A percentile compares a stretch with the other conserved stretches of the same genome.
Evolutionary conservation across 139 green algal species (phyloP).

Genomic region (Volvox africanus): DNA sequence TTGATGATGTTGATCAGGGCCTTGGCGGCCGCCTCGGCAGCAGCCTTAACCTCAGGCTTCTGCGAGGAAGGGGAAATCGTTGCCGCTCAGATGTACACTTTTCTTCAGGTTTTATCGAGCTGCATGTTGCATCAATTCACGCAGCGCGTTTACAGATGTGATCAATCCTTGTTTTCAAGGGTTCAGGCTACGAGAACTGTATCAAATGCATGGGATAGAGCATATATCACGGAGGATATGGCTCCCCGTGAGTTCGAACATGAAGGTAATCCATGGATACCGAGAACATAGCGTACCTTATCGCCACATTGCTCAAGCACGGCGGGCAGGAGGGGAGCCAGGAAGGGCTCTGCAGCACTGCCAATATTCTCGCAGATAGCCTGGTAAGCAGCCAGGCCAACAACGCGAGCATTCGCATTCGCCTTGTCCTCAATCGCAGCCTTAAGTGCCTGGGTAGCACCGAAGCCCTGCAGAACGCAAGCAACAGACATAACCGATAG

Average conservation of each 20-base stretch:
- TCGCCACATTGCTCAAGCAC: conserved; percentile 75
- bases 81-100: too few species aligned
- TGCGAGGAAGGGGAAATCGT: background rate
- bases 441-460: conserved; percentile 26
- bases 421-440: conserved; percentile 46
- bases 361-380: conserved; percentile 58
- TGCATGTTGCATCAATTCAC: too few species aligned
- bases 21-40: conserved; percentile 46
- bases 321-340: conserved; percentile 70
- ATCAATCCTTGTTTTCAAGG: too few species aligned
- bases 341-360: conserved; percentile 73
- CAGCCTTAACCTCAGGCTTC: conserved; percentile 49
- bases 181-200: too few species aligned
- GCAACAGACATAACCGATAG: too few species aligned
- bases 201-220: too few species aligned
- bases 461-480: conserved; percentile 29
- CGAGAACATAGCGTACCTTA: conserved; percentile 65
- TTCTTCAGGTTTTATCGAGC: too few species aligned
- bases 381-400: conserved; percentile 57
- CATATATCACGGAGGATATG: too few species aligned
- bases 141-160: too few species aligned
- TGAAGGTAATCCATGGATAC: too few species aligned
- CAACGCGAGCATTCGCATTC: conserved; percentile 47
- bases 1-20: conserved; percentile 60
- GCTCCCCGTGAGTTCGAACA: too few species aligned